Base-by-base conservation (phyloP, 2,329 filamentous ascomycete genomes). In the Grosmannia clavigera region DNA sequence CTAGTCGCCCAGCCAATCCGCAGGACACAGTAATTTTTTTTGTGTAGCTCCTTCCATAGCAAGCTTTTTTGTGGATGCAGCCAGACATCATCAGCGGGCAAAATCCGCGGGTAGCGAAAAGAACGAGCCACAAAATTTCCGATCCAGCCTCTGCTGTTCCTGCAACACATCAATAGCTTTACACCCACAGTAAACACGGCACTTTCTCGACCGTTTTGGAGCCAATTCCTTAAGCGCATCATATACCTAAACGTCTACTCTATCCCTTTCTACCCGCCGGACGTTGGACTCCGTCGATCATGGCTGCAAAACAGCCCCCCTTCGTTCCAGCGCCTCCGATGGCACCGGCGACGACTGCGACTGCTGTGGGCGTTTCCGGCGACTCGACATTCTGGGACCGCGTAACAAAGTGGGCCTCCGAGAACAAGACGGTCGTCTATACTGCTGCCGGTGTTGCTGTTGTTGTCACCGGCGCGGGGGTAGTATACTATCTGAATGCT, bases 361-460 rank as follows among this genome's bases (percentile, higher is more conserved):
- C 74, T 62, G 73, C 75, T 61, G 70, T 83, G 58, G 75, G 77
- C 51, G 72, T 83, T 66, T 75, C 81, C 61, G 72, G 77, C 65
- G 81, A 86, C 63, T 82, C 86, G 62, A 87, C 88, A 55, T 76
- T 94, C 60, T 96, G 91, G 91, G 90, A 96, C 73, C 87, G 92
- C 69, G 78, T 96, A 75, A 87, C 91, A 66, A 86, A 79, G 70
- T 99, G 94, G 92, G 91, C 88, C 16, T 89, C 91, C 2, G 92
- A 97, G 72, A 92, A 99, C 77, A 97, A 96, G 78, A 88, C 90
- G 55, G 82, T 92, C 59, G 92, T 95, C 64, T 99, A 96, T 75
- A 96, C 94, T 66, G 90, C 97, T 75, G 94, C 92, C 60, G 94
- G 94, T 69, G 88, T 96, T 62, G 92, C 92, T 59, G 82, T 96